Percentiles rank a stretch among this genome's conserved stretches.
Evolutionary conservation across 768 basidiomycete species (phyloP).

Genomic region (Strobilomyces confusus): DNA sequence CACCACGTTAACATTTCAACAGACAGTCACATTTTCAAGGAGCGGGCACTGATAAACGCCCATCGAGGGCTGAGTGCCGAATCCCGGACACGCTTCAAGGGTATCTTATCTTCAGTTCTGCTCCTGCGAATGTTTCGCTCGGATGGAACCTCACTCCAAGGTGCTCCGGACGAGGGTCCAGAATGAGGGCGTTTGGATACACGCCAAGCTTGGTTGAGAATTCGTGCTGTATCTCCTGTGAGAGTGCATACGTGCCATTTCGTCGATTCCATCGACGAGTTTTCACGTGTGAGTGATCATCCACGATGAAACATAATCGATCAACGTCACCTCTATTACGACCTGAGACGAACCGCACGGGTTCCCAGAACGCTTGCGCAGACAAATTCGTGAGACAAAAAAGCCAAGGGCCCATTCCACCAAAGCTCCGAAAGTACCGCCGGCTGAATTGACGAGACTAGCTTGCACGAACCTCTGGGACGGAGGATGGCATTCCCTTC

Average conservation of each 20-base stretch:
- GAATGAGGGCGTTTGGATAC: constrained; percentile 15
- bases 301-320: not conserved
- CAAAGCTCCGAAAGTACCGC: too few species aligned
- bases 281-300: not conserved
- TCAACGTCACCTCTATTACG: constrained; percentile 18
- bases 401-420: too few species aligned
- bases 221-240: constrained; percentile 13
- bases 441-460: too few species aligned
- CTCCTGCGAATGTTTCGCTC: constrained; percentile 14
- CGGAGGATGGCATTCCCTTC: too few species aligned
- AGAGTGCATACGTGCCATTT: constrained; percentile 20
- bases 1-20: too few species aligned
- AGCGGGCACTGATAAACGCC: too few species aligned
- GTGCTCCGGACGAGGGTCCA: constrained; percentile 24
- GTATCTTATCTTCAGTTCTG: constrained; percentile 18
- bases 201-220: constrained; percentile 26
- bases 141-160: constrained; percentile 28
- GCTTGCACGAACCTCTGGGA: too few species aligned
- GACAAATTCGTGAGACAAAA: too few species aligned
- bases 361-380: constrained; percentile 27
- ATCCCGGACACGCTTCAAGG: constrained; percentile 1
- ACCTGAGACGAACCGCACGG: constrained; percentile 21
- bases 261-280: constrained; percentile 16
- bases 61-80: too few species aligned
- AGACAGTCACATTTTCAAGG: too few species aligned